phyloP scores from a whole-genome alignment of 2,329 filamentous ascomycete species.

The Colletotrichum echinochloae region DNA sequence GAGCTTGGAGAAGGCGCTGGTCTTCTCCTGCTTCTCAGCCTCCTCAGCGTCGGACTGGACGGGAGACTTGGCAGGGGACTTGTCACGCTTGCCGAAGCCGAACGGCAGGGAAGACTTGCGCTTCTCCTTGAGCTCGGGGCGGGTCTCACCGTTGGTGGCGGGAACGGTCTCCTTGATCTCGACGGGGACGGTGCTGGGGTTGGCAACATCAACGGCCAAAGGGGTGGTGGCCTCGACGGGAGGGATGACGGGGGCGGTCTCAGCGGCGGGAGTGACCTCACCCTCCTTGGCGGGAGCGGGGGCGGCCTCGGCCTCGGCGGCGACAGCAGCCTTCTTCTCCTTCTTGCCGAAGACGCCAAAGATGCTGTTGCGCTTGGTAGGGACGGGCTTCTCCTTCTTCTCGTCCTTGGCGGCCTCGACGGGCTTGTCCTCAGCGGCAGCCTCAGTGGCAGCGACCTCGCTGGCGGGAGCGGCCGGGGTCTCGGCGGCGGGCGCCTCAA shows the following conservation, averaged over 20 bases:
- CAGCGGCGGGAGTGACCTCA: conserved; percentile 55
- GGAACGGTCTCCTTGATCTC: conserved; percentile 60
- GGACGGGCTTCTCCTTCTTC: conserved; percentile 57
- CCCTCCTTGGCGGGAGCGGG: conserved; percentile 57
- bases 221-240: conserved; percentile 69
- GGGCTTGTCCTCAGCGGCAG: conserved; percentile 44
- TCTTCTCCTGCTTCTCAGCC: conserved; percentile 67
- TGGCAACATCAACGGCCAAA: conserved; percentile 66
- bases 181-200: conserved; percentile 59
- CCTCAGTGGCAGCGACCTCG: conserved; percentile 43
- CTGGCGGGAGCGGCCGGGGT: conserved; percentile 50
- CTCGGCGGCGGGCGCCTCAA: conserved; percentile 53
- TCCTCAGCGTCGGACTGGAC: conserved; percentile 68
- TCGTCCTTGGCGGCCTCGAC: conserved; percentile 51
- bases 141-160: conserved; percentile 64
- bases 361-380: conserved; percentile 68
- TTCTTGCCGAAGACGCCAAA: conserved; percentile 67
- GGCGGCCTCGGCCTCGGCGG: conserved; percentile 60
- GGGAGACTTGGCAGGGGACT: conserved; percentile 61
- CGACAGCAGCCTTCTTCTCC: conserved; percentile 70
- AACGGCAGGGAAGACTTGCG: conserved; percentile 83
- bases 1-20: conserved; percentile 70
- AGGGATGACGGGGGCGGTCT: conserved; percentile 69
- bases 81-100: conserved; percentile 73
- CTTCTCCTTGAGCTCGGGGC: conserved; percentile 81